phyloP scores from a whole-genome alignment of 306 rosid species.

The Amphicarpaea edgeworthii region DNA sequence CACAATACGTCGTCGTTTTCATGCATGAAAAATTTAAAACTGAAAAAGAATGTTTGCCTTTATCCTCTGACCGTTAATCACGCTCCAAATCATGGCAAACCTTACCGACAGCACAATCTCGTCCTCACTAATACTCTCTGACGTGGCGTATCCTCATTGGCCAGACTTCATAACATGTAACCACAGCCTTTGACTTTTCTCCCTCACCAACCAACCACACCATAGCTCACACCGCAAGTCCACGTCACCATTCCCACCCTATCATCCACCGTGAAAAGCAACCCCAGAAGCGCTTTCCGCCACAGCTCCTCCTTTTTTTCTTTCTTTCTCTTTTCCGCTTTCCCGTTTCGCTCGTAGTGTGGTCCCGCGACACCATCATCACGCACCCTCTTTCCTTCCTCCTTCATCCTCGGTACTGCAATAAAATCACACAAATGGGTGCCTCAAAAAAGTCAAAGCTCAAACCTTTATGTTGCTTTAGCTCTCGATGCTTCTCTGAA shows the following conservation, averaged over 20 bases:
- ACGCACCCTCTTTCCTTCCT: slow-evolving; percentile 21
- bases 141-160: slow-evolving; percentile 33
- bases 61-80: slow-evolving; percentile 41
- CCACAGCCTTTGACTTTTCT: slow-evolving; percentile 34
- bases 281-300: slow-evolving; percentile 30
- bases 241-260: slow-evolving; percentile 17
- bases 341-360: slow-evolving; percentile 24
- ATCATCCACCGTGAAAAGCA: slow-evolving; percentile 29
- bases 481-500: slow-evolving; percentile 28
- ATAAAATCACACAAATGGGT: slow-evolving; percentile 59
- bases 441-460: slow-evolving; percentile 49
- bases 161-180: background rate
- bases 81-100: slow-evolving; percentile 42
- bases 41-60: background rate
- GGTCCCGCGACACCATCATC: slow-evolving; percentile 67
- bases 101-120: background rate
- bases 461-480: slow-evolving; percentile 37
- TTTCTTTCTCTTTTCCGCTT: slow-evolving; percentile 42
- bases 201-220: slow-evolving; percentile 30
- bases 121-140: background rate
- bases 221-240: background rate
- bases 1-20: slow-evolving; percentile 15
- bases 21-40: background rate
- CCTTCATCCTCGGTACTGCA: slow-evolving; percentile 64
- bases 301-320: background rate